Evolutionary conservation across 306 rosid genomes (phyloP).

Genomic region (Alnus rubra): DNA sequence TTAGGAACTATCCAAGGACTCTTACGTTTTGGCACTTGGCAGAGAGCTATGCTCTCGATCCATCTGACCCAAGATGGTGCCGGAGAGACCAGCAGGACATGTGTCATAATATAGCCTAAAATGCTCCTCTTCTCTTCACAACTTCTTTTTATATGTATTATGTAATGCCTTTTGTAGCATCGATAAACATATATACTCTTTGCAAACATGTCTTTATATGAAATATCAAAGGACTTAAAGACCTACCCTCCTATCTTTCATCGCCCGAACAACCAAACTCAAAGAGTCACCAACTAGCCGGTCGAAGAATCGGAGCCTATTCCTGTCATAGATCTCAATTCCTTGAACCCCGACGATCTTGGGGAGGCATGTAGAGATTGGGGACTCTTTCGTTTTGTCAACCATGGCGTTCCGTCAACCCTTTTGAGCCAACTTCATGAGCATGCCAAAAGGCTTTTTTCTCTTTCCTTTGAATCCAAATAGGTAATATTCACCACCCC

Average conservation of each 20-base stretch:
- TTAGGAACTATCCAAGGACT: no score
- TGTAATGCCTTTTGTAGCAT: no score
- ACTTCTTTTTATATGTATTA: no score
- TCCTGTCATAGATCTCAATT: slow-evolving; percentile 53
- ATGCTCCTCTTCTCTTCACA: not conserved
- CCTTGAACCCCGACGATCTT: slow-evolving; percentile 29
- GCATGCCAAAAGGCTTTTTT: slow-evolving; percentile 35
- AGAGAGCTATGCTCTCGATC: no score
- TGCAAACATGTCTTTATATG: no score
- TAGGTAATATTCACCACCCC: slow-evolving; percentile 39
- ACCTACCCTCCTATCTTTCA: slow-evolving; percentile 40
- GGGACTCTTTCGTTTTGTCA: slow-evolving; percentile 73
- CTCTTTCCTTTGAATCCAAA: slow-evolving; percentile 54
- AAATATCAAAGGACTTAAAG: not conserved
- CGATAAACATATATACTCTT: no score
- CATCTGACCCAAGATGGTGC: not conserved
- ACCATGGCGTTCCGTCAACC: slow-evolving; percentile 65
- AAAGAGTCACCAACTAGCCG: no score
- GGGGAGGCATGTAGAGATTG: slow-evolving; percentile 61
- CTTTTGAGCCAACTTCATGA: slow-evolving; percentile 47
- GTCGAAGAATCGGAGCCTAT: slow-evolving; percentile 31
- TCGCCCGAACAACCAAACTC: not conserved
- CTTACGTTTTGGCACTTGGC: no score
- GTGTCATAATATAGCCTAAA: not conserved
- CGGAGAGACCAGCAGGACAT: not conserved